phyloP scores from a whole-genome alignment of 768 basidiomycete genomes.

The Leccinum broughii region DNA sequence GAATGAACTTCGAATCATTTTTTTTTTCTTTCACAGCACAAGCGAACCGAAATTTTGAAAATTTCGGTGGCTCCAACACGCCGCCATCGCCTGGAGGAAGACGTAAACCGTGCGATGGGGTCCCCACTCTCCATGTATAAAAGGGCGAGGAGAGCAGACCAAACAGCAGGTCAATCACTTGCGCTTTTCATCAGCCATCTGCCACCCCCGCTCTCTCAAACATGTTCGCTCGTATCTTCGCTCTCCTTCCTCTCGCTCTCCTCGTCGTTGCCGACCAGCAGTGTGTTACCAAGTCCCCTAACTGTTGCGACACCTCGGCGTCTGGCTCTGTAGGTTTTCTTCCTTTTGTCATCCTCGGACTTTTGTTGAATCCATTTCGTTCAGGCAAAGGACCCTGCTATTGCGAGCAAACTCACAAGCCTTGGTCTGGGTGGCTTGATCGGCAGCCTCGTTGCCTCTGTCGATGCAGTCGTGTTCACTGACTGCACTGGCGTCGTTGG shows the following conservation, averaged over 20 bases:
- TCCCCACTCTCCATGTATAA: neutral
- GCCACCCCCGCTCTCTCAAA: neutral
- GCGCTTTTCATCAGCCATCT: neutral
- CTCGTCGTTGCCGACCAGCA: constrained; percentile 14
- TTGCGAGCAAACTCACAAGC: neutral
- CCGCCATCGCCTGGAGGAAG: neutral
- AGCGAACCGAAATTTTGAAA: no score
- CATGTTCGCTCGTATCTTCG: constrained; percentile 22
- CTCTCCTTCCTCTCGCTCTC: constrained; percentile 21
- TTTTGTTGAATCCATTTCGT: neutral
- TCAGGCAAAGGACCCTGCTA: no score
- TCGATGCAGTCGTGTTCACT: neutral
- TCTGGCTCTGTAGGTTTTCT: neutral
- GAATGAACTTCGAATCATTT: no score
- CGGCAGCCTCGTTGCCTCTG: neutral
- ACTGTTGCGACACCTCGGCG: constrained; percentile 13
- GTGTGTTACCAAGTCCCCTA: neutral
- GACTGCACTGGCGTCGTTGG: neutral
- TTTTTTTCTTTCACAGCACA: no score
- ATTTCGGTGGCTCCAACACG: no score
- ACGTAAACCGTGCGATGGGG: neutral
- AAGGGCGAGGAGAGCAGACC: neutral
- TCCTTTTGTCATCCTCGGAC: neutral
- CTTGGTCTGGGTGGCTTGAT: neutral
- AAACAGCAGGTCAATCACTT: neutral